phyloP scores from a whole-genome alignment of 2,329 filamentous ascomycete species.

The Niveomyces coronatus region DNA sequence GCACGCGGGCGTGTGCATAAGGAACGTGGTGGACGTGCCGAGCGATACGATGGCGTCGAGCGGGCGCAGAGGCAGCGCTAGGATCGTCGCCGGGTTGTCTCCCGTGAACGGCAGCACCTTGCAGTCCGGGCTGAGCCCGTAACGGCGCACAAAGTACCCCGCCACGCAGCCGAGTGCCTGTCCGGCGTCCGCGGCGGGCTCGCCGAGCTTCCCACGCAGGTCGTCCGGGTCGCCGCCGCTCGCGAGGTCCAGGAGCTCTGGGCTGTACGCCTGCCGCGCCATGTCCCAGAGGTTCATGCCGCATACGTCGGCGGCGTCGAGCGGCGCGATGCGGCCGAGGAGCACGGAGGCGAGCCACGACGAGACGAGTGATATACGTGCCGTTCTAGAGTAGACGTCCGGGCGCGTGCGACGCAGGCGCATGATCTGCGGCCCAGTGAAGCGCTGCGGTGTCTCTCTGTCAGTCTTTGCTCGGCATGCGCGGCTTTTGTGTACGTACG shows the following conservation, averaged over 20 bases:
- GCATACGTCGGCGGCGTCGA: slow-evolving; percentile 90
- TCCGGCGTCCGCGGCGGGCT: slow-evolving; percentile 71
- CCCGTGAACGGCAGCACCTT: slow-evolving; percentile 81
- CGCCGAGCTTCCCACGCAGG: slow-evolving; percentile 68
- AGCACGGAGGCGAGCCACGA: slow-evolving; percentile 91
- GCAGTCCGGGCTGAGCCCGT: slow-evolving; percentile 67
- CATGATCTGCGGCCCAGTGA: slow-evolving; percentile 95
- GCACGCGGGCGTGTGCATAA: slow-evolving; percentile 93
- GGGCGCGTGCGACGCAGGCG: slow-evolving; percentile 74
- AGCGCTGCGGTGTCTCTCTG: slow-evolving; percentile 48
- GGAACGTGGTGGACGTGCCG: slow-evolving; percentile 90
- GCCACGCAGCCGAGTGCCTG: slow-evolving; percentile 66
- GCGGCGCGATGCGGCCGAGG: slow-evolving; percentile 72
- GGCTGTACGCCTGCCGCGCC: slow-evolving; percentile 59
- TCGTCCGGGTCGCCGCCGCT: slow-evolving; percentile 53
- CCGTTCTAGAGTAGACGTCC: slow-evolving; percentile 68
- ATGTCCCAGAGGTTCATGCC: slow-evolving; percentile 98
- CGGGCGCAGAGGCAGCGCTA: slow-evolving; percentile 75
- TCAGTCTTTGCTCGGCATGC: neutral
- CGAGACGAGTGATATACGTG: slow-evolving; percentile 84
- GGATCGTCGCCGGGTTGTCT: slow-evolving; percentile 92
- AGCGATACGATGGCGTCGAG: slow-evolving; percentile 91
- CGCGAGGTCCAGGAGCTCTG: slow-evolving; percentile 63
- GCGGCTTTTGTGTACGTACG: slow-evolving; percentile 38
- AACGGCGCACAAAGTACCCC: slow-evolving; percentile 67